Base-by-base conservation (phyloP, 2,329 filamentous ascomycete genomes). In the Thelonectria rubi region DNA sequence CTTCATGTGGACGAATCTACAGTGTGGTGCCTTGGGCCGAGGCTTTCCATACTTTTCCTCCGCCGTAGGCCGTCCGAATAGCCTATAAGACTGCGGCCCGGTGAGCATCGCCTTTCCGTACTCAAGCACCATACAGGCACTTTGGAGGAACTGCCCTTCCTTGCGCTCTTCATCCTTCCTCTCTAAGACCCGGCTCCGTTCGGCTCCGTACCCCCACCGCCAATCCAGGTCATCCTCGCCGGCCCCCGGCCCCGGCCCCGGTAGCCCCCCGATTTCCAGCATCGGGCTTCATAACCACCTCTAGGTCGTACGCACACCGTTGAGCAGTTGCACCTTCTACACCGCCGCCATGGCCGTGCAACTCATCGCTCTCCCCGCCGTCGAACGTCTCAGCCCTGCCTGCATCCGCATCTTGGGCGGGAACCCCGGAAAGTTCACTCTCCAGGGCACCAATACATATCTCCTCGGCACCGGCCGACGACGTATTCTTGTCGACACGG, bases 391-490 rank as follows among this genome's bases (percentile, higher is more conserved):
- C 56, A 94, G 91, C 73, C 85, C 91, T 18, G 81, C 86, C 14
- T 91, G 94, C 46, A 90, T 97, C 65, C 87, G 95, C 58, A 91
- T 99, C 64, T 82, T 98, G 17, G 95, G 91, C 60, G 93, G 91
- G 9, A 99, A 99, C 77, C 94, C 95, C 12, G 88, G 91, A 73
- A 97, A 97, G 81, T 89, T 88, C 72, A 84, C 86, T 5, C 79
- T 90, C 11, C 86, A 90, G 77, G 90, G 93, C 64, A 97, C 95
- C 68, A 99, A 99, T 77, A 99, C 95, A 34, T 99, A 99, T 76
- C 85, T 99, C 17, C 73, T 99, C 61, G 95, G 95, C 60, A 88
- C 85, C 7, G 94, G 94, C 3, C 75, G 80, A 6, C 78, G 80
- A 7, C 88, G 95, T 10, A 83, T 98, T 60, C 85, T 99, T 20